Percentiles rank a stretch among this genome's conserved stretches.
Evolutionary conservation across 2,329 filamentous ascomycete species (phyloP).

Genomic region (Alternaria gansuensis): DNA sequence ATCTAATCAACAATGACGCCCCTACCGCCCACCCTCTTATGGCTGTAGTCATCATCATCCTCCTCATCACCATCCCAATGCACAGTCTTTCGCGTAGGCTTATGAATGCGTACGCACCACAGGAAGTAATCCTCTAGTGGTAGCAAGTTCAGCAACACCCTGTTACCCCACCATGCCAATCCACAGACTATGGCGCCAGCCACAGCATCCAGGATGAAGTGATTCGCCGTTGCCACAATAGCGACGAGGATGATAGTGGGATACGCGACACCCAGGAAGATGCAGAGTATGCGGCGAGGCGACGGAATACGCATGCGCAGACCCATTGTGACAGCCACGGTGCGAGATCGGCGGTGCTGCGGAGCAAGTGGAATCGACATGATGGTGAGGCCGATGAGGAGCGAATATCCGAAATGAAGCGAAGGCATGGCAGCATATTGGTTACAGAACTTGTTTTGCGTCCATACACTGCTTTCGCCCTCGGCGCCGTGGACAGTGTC

Average conservation of each 20-base stretch:
- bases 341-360: slow-evolving; percentile 59
- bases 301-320: slow-evolving; percentile 55
- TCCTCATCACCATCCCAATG: slow-evolving; percentile 35
- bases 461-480: slow-evolving; percentile 74
- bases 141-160: slow-evolving; percentile 68
- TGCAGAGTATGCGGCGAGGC: slow-evolving; percentile 62
- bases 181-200: slow-evolving; percentile 72
- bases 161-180: slow-evolving; percentile 68
- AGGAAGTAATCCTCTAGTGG: slow-evolving; percentile 74
- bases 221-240: slow-evolving; percentile 76
- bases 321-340: slow-evolving; percentile 36
- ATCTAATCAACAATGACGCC: slow-evolving; percentile 29
- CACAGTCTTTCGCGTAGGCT: slow-evolving; percentile 57
- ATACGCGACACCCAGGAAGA: slow-evolving; percentile 67
- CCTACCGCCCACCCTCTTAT: slow-evolving; percentile 26
- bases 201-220: slow-evolving; percentile 75
- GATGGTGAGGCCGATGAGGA: slow-evolving; percentile 75
- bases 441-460: slow-evolving; percentile 76
- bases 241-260: slow-evolving; percentile 71
- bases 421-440: slow-evolving; percentile 82
- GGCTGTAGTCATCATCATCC: slow-evolving; percentile 1
- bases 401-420: slow-evolving; percentile 77
- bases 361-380: slow-evolving; percentile 70
- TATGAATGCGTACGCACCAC: slow-evolving; percentile 69
- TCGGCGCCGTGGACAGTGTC: slow-evolving; percentile 66